Evolutionary conservation across 805 yeast species (phyloP), one percentile per base, ranked within the genome.

Genomic region (Yarrowia alimentaria): DNA sequence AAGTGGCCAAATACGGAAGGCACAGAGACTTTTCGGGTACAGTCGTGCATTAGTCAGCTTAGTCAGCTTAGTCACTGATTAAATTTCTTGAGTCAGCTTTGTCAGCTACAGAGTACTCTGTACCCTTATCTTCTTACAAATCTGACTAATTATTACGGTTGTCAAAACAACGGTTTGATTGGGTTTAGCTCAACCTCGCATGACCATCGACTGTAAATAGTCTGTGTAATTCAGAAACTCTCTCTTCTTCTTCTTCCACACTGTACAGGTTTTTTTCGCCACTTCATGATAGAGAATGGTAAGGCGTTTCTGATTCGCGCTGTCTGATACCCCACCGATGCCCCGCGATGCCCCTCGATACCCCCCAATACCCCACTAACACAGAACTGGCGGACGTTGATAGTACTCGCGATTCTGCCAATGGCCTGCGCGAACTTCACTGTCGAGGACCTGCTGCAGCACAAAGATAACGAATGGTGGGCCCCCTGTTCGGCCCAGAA

Each of bases 301-400:
- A 37, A n/a, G n/a, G n/a, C n/a, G n/a, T n/a, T n/a, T n/a, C n/a
- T n/a, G 47, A 40, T 40, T 22, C 47, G 10, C 25, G 11, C 20
- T 9, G 17, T 28, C 47, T 40, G 47, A 40, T 40, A 28, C 33
- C 47, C 33, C 19, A 12, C 4, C 10, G 30, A 37, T 25, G 25
- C 29, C 40, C 30, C 4, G 4, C 3, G 29, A 12, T 11, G 21
- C 38, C 26, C 4, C 42, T 6, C 22, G 9, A 16, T 30, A 10
- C 14, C 5, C 19, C 28, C 16, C 16, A 19, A 22, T 6, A 5
- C 30, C 22, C 45, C 25, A 26, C 33, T 40, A 40, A 40, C 47
- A 26, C 47, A 40, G 47, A 40, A 28, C 47, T 40, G 47, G 47
- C 25, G 47, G 33, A 24, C 25, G 33, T 21, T 40, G 33, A 10